These are phyloP conservation scores for Mycena latifolia DNA, from an alignment of 768 basidiomycete genomes.

Conservation along the genomic window DNA sequence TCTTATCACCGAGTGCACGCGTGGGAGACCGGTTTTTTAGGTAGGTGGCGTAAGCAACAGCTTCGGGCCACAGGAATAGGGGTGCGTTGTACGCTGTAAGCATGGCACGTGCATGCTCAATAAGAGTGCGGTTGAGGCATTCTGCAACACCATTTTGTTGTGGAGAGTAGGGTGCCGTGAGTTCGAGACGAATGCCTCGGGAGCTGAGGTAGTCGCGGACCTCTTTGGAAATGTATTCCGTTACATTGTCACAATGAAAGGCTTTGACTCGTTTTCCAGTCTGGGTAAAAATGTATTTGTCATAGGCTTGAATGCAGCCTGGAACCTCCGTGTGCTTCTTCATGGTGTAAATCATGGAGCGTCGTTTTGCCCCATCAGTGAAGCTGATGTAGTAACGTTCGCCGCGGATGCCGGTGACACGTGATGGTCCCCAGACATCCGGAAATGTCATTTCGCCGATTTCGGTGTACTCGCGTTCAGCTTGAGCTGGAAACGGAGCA, in stretches of 20 bases:
- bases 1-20: too few species aligned
- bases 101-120: too few species aligned
- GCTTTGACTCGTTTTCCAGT: background rate
- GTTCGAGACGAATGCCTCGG: conserved; percentile 37
- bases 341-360: conserved; percentile 18
- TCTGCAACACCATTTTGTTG: too few species aligned
- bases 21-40: too few species aligned
- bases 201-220: conserved; percentile 28
- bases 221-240: conserved; percentile 26
- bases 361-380: conserved; percentile 28
- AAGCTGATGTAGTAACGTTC: conserved; percentile 32
- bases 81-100: too few species aligned
- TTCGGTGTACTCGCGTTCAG: conserved; percentile 33
- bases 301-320: conserved; percentile 2
- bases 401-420: conserved; percentile 26
- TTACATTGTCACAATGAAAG: conserved; percentile 38
- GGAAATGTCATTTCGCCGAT: conserved; percentile 38
- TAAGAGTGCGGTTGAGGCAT: too few species aligned
- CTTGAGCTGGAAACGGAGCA: conserved; percentile 37
- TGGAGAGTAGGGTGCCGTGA: background rate
- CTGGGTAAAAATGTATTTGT: conserved; percentile 17
- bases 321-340: conserved; percentile 22
- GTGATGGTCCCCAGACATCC: conserved; percentile 39
- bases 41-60: too few species aligned
- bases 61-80: too few species aligned